phyloP scores from a whole-genome alignment of 345 rosid species.

The Citrus reticulata region DNA sequence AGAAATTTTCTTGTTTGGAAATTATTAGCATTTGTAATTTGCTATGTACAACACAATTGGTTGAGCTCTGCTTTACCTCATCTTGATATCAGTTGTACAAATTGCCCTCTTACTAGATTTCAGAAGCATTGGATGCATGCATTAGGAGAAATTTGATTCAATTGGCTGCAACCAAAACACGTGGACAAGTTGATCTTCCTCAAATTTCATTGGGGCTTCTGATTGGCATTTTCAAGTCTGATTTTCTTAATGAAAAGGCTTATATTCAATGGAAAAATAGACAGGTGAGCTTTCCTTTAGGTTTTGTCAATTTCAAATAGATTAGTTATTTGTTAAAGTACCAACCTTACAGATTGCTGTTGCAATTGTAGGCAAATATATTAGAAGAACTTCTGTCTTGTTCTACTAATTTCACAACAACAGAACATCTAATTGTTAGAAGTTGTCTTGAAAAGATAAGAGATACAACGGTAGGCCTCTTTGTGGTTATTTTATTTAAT shows the following conservation, averaged over 20 bases:
- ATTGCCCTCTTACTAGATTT: conserved; percentile 51
- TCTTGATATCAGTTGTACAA: conserved; percentile 17
- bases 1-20: background rate
- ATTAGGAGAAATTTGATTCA: conserved; percentile 68
- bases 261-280: conserved; percentile 87
- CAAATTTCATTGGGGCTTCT: conserved; percentile 74
- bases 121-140: conserved; percentile 80
- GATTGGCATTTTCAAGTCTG: conserved; percentile 76
- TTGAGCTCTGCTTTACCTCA: background rate
- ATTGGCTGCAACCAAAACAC: conserved; percentile 47
- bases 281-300: conserved; percentile 48
- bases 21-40: background rate
- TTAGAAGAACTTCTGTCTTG: conserved; percentile 75
- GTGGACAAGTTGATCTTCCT: conserved; percentile 73
- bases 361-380: conserved; percentile 59
- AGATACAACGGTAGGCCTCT: conserved; percentile 59
- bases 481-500: conserved; percentile 19
- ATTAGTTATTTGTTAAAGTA: conserved; percentile 7
- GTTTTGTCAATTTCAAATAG: conserved; percentile 5
- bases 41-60: background rate
- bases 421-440: conserved; percentile 49
- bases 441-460: conserved; percentile 66
- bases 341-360: conserved; percentile 12
- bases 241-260: conserved; percentile 71
- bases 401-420: conserved; percentile 37